Evolutionary conservation across 2,329 filamentous ascomycete genomes (phyloP).

Genomic region (Calonectria fujianensis): DNA sequence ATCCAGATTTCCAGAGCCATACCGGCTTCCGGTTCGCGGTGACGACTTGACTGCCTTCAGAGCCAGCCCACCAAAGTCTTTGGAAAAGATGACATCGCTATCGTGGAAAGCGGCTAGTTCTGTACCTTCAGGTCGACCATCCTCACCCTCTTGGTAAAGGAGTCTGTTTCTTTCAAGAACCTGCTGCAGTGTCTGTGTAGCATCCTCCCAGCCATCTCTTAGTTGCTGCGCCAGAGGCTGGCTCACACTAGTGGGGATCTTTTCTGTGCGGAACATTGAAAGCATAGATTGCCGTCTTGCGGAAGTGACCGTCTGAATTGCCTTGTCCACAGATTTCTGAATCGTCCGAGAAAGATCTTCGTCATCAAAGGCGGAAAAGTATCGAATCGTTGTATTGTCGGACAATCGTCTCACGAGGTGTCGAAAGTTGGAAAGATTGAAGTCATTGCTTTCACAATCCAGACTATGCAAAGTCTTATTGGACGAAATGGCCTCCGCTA

Average conservation of each 20-base stretch:
- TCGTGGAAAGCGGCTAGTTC: conserved; percentile 42
- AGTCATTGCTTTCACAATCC: conserved; percentile 73
- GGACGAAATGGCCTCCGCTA: conserved; percentile 69
- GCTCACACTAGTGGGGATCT: conserved; percentile 52
- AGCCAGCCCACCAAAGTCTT: conserved; percentile 62
- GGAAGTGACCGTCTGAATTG: conserved; percentile 53
- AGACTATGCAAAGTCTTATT: conserved; percentile 71
- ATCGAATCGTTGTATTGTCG: conserved; percentile 65
- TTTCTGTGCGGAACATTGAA: conserved; percentile 59
- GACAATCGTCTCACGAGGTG: conserved; percentile 68
- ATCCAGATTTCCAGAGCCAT: conserved; percentile 44
- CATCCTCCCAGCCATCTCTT: conserved; percentile 63
- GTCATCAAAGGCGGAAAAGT: conserved; percentile 65
- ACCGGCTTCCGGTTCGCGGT: conserved; percentile 51
- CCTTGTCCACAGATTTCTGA: conserved; percentile 58
- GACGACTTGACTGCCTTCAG: conserved; percentile 55
- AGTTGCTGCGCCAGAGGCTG: conserved; percentile 61
- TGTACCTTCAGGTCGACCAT: conserved; percentile 47
- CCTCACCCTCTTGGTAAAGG: conserved; percentile 54
- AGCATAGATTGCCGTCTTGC: conserved; percentile 60
- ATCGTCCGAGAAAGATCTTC: conserved; percentile 61
- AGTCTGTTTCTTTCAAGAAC: conserved; percentile 62
- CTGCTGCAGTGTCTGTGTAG: conserved; percentile 57
- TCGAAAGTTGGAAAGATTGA: conserved; percentile 71
- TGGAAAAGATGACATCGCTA: conserved; percentile 56